phyloP scores from a whole-genome alignment of 345 rosid genomes.

The Salix arbutifolia region DNA sequence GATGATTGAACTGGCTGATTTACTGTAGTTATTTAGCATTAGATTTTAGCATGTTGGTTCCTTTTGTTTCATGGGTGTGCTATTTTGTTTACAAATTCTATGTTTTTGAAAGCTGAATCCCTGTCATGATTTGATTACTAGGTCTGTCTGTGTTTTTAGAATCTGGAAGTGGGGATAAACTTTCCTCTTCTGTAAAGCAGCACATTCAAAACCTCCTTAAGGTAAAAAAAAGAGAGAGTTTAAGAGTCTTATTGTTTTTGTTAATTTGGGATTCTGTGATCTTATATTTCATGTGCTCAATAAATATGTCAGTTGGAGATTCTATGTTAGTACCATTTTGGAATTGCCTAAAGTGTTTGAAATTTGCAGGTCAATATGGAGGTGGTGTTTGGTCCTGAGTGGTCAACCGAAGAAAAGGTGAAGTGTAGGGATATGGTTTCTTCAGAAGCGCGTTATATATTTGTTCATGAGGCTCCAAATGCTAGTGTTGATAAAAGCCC shows the following conservation, averaged over 20 bases:
- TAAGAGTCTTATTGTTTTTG: background rate
- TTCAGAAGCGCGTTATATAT: conserved; percentile 63
- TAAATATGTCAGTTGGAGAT: background rate
- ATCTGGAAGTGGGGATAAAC: conserved; percentile 64
- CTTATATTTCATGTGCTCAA: background rate
- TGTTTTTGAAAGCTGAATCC: background rate
- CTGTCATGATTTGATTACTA: conserved; percentile 20
- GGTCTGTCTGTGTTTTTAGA: conserved; percentile 59
- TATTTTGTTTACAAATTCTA: background rate
- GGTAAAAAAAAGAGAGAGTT: conserved; percentile 25
- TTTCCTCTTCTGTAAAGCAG: conserved; percentile 49
- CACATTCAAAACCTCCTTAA: conserved; percentile 55
- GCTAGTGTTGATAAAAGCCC: conserved; percentile 19
- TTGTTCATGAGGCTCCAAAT: conserved; percentile 36
- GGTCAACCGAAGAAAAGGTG: conserved; percentile 71
- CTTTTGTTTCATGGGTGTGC: background rate
- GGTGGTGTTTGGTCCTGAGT: conserved; percentile 58
- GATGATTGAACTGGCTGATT: background rate
- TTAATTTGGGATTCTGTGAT: background rate
- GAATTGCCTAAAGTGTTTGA: background rate
- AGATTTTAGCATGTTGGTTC: background rate
- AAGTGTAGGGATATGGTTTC: conserved; percentile 80
- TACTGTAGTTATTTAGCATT: background rate
- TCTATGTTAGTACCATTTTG: background rate
- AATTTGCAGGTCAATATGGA: conserved; percentile 66